Evolutionary conservation across 2,329 filamentous ascomycete species (phyloP).

Genomic region (Aspergillus fumigatus): DNA sequence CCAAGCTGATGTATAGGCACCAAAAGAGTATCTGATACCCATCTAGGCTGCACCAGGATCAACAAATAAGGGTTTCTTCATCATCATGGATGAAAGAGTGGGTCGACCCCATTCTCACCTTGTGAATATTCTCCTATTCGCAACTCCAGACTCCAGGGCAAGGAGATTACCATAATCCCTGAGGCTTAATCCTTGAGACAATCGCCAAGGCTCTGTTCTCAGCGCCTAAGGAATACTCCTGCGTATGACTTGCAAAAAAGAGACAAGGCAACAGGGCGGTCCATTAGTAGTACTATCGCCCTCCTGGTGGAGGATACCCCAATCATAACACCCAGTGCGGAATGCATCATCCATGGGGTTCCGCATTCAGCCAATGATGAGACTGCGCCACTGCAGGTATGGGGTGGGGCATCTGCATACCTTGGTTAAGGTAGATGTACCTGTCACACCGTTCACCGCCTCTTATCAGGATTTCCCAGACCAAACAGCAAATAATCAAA

Average conservation of each 20-base stretch:
- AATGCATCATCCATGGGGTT: constrained; percentile 6
- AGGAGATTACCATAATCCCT: background rate
- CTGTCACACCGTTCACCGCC: constrained; percentile 18
- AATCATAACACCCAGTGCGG: constrained; percentile 3
- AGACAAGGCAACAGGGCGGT: constrained; percentile 1
- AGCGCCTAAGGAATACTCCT: background rate
- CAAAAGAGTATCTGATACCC: background rate
- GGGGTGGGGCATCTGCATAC: constrained; percentile 1
- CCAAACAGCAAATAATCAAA: constrained; percentile 11
- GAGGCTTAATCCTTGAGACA: background rate
- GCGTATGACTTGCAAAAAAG: background rate
- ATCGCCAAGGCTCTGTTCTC: background rate
- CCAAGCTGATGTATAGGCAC: background rate
- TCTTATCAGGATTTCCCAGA: constrained; percentile 1
- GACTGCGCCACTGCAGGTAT: background rate
- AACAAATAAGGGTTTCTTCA: background rate
- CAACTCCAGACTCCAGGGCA: background rate
- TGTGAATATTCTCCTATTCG: background rate
- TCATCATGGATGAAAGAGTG: background rate
- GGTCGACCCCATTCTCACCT: background rate
- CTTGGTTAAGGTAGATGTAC: constrained; percentile 1
- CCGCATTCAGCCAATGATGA: constrained; percentile 3
- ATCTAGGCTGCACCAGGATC: background rate
- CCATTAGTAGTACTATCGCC: background rate
- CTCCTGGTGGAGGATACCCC: background rate